Evolutionary conservation across 805 yeast genomes (phyloP).

Genomic region (Wickerhamomyces bovis): DNA sequence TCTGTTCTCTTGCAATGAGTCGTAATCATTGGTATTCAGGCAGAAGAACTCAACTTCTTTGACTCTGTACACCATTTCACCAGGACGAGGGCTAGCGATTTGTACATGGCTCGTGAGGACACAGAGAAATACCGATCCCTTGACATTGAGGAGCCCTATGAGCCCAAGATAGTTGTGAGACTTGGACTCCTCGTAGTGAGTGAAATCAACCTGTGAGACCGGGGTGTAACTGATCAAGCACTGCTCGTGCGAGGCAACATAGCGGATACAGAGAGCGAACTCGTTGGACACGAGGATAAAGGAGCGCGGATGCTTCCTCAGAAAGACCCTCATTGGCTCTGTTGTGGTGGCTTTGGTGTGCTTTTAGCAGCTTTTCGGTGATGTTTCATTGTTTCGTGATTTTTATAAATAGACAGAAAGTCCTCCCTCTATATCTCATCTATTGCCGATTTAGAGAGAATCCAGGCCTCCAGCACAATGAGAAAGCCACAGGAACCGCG

Average conservation of each 20-base stretch:
- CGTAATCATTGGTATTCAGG: slow-evolving; percentile 51
- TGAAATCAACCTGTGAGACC: slow-evolving; percentile 31
- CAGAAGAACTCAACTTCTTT: slow-evolving; percentile 63
- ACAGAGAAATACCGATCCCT: slow-evolving; percentile 49
- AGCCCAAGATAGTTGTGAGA: slow-evolving; percentile 42
- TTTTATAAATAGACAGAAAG: no score
- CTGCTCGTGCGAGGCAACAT: slow-evolving; percentile 21
- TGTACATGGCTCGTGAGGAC: slow-evolving; percentile 48
- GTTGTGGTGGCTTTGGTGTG: no score
- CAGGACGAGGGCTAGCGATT: slow-evolving; percentile 54
- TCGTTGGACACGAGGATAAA: slow-evolving; percentile 57
- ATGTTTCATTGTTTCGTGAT: no score
- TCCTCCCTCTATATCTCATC: no score
- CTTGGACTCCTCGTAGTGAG: slow-evolving; percentile 35
- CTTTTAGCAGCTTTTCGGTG: no score
- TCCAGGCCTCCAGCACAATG: not conserved
- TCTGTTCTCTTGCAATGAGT: slow-evolving; percentile 25
- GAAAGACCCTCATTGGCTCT: slow-evolving; percentile 22
- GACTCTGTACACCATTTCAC: slow-evolving; percentile 47
- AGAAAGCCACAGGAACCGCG: not conserved
- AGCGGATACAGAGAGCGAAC: slow-evolving; percentile 55
- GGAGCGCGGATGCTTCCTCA: slow-evolving; percentile 62
- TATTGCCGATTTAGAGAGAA: no score
- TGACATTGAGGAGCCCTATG: slow-evolving; percentile 52
- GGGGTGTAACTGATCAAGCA: slow-evolving; percentile 50